Conservation (phyloP, 495 filamentous ascomycete species). For the Delitschia confertaspora region DNA sequence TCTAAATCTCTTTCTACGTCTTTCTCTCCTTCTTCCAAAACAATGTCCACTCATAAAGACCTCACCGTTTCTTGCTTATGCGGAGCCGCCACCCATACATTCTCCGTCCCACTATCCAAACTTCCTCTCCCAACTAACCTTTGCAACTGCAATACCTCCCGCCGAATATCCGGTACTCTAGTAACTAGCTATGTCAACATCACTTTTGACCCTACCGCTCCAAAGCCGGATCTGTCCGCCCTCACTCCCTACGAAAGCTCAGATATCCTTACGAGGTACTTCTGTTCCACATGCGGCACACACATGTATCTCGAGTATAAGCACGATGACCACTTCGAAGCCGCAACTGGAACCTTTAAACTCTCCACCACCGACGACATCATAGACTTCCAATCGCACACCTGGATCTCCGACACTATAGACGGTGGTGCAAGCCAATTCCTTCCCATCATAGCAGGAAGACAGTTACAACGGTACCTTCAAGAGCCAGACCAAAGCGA, state of each 20-base stretch:
- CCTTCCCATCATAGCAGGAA: constrained; percentile 32
- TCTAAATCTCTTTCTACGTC: too few relatives aligned
- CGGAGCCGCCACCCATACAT: constrained; percentile 38
- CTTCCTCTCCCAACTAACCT: constrained; percentile 36
- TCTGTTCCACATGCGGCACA: constrained; percentile 61
- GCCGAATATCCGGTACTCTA: constrained; percentile 50
- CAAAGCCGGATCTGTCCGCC: constrained; percentile 30
- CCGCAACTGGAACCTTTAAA: constrained; percentile 39
- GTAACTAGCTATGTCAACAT: constrained; percentile 46
- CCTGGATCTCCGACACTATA: constrained; percentile 41
- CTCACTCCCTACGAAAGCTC: constrained; percentile 44
- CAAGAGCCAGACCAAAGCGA: constrained; percentile 10
- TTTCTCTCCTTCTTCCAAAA: too few relatives aligned
- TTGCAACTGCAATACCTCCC: constrained; percentile 60
- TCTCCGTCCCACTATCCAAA: constrained; percentile 34
- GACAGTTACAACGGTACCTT: constrained; percentile 21
- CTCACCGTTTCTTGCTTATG: constrained; percentile 48
- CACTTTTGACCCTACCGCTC: constrained; percentile 20
- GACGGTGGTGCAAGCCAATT: constrained; percentile 54
- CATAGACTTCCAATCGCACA: constrained; percentile 41
- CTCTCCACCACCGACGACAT: constrained; percentile 30
- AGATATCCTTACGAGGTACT: constrained; percentile 46
- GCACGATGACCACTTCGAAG: constrained; percentile 29
- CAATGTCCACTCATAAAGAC: constrained; percentile 10
- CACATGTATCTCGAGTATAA: constrained; percentile 43